Base-by-base conservation (phyloP, 2,329 filamentous ascomycete genomes). In the Cladosporium austrohemisphaericum region DNA sequence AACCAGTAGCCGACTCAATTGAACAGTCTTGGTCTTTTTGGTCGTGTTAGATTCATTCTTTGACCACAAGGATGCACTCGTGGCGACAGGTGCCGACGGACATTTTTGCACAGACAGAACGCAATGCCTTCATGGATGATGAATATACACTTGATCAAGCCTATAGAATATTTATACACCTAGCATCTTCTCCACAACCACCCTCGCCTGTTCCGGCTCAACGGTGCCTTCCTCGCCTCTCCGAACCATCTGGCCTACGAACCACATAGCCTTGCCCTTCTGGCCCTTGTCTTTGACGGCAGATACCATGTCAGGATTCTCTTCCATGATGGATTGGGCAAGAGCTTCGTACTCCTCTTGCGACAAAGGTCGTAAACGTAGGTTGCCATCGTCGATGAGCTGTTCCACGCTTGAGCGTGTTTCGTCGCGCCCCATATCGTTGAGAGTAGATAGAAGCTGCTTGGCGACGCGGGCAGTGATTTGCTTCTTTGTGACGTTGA, bases 171-270 rank as follows among this genome's bases (percentile, higher is more conserved):
- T n/a, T n/a, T 37, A 47, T 25, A 47, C 32, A 35, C 28, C 54
- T 41, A 81, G 67, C 35, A 81, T 57, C 58, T 74, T 69, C 50
- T 71, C 70, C 26, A 86, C 63, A 9, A 79, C 70, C 50, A 69
- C 66, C 62, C 78, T 77, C 8, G 81, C 83, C 58, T 74, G 75
- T 50, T 72, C 71, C 4, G 83, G 78, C 64, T 85, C 80, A 5
- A 86, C 76, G 1, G 78, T 78, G 1, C 81, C 81, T 52, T 80
- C 78, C 22, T 76, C 73, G 22, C 79, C 80, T 52, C 70, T 68
- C 36, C 78, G 72, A 68, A 86, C 81, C 78, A 86, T 84, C 64
- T 84, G 79, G 9, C 84, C 84, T 11, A 87, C 76, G 57, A 86
- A 78, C 71, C 78, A 86, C 58, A 80, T 81, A 5, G 84, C 64